Percentiles rank a stretch among this genome's conserved stretches.
Evolutionary conservation across 192 early-diverging fungal species (phyloP).

Genomic region (Lunasporangiospora selenospora): DNA sequence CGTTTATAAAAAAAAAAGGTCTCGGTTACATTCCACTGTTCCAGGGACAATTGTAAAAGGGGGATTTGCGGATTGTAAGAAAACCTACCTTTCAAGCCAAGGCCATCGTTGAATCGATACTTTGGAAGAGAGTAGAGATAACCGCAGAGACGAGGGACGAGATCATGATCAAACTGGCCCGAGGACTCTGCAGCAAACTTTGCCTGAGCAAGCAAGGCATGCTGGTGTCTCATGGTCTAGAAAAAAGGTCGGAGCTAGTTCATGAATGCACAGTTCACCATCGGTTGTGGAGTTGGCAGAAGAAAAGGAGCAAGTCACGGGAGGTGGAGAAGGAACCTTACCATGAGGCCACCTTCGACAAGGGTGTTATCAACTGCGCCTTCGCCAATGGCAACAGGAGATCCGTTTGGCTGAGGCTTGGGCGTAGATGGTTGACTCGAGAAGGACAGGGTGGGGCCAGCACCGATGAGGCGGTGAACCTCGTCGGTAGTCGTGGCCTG

Average conservation of each 20-base stretch:
- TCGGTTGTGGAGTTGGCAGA: too few relatives aligned
- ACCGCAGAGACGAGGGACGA: slow-evolving; percentile 42
- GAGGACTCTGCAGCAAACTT: slow-evolving; percentile 47
- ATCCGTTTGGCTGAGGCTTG: slow-evolving; percentile 7
- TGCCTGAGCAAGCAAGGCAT: slow-evolving; percentile 41
- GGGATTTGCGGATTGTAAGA: background rate
- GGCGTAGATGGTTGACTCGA: slow-evolving; percentile 16
- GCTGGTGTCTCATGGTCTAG: slow-evolving; percentile 48
- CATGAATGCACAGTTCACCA: background rate
- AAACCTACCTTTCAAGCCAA: slow-evolving; percentile 37
- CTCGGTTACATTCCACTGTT: background rate
- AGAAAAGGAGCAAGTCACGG: background rate
- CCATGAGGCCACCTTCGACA: slow-evolving; percentile 38
- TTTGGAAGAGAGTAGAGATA: slow-evolving; percentile 41
- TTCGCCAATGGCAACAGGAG: slow-evolving; percentile 1
- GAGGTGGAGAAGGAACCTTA: slow-evolving; percentile 5
- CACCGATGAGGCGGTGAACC: slow-evolving; percentile 47
- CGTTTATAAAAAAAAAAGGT: background rate
- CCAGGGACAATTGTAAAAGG: background rate
- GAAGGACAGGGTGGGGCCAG: slow-evolving; percentile 44
- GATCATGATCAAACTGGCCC: slow-evolving; percentile 42
- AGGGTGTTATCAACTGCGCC: slow-evolving; percentile 13
- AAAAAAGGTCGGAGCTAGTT: background rate
- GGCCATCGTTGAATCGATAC: slow-evolving; percentile 43
- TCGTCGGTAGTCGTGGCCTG: slow-evolving; percentile 52